A percentile compares a stretch with the other conserved stretches of the same genome.
phyloP scores from a whole-genome alignment of 345 rosid species.

The Rubroshorea leprosula region DNA sequence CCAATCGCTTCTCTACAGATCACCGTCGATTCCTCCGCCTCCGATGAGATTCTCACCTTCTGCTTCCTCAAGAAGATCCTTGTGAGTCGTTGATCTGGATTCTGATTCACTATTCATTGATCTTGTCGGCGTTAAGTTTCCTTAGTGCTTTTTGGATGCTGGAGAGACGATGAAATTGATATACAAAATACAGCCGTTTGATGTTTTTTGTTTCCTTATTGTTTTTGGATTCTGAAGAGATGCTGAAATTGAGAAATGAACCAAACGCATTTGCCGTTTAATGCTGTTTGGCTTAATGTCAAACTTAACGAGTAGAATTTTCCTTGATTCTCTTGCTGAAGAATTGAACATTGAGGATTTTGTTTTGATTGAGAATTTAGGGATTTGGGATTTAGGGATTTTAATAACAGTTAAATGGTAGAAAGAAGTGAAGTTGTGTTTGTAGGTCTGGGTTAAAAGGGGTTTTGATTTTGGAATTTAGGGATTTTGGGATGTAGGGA shows the following conservation, averaged over 20 bases:
- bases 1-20: slow-evolving; percentile 50
- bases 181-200: no score
- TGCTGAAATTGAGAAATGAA: not conserved
- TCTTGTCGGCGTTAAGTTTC: not conserved
- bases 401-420: no score
- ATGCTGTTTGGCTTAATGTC: not conserved
- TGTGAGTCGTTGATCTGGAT: slow-evolving; percentile 40
- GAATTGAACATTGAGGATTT: no score
- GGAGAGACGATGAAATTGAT: no score
- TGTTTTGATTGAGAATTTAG: no score
- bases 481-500: no score
- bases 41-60: slow-evolving; percentile 51
- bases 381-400: no score
- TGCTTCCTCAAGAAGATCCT: slow-evolving; percentile 35
- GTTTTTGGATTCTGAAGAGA: not conserved
- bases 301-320: not conserved
- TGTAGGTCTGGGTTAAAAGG: no score
- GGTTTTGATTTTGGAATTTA: no score
- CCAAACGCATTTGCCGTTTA: not conserved
- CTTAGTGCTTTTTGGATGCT: not conserved
- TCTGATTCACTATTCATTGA: not conserved
- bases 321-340: not conserved
- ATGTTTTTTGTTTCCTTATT: no score
- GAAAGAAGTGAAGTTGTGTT: no score
- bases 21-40: slow-evolving; percentile 19